Evolutionary conservation across 192 early-diverging fungal species (phyloP), one percentile per base, ranked within the genome.

Genomic region (Piromyces finnis): DNA sequence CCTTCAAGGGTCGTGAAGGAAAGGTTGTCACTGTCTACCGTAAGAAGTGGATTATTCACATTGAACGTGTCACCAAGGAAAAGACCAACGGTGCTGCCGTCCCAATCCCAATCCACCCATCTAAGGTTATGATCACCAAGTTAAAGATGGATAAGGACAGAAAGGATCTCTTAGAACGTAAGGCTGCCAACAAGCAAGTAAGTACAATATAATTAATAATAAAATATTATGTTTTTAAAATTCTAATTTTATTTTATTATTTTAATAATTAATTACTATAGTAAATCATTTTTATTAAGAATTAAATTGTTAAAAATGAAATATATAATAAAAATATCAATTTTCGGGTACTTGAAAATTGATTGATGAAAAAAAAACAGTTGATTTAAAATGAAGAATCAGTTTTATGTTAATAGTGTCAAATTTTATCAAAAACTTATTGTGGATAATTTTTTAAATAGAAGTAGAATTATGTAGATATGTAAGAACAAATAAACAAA

Each of bases 11-110:
- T 86, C 94, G 93, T 84, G 94, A 95, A 85, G 98, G 98, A 84
- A 97, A 97, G 93, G 95, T 99, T 81, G 86, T 89, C 82, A 89
- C 92, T 81, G 96, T 97, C 84, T 98, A 98, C 95, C 95, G 98
- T 87, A 94, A 96, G 89, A 98, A 97, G 93, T 99, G 92, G 92
- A 93, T 97, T 81, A 99, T 99, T 88, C 94, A 98, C 91, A 92
- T 99, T 79, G 97, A 99, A 87, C 95, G 97, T 84, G 87, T 99
- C 82, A 92, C 87, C 85, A 94, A 92, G 86, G 96, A 99, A 88
- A 99, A 99, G 94, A 92, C 92, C 85, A 99, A 98, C 91, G 96
- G 96, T 85, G 92, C 91, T 82, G 90, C 93, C 82, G 94, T 95
- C 78, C 92, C 91, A 81, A 90, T 98, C 87, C 94, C 94, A 83